Evolutionary conservation across 208 protist species (phyloP).

Genomic region (Trypanosomatidae sp.): DNA sequence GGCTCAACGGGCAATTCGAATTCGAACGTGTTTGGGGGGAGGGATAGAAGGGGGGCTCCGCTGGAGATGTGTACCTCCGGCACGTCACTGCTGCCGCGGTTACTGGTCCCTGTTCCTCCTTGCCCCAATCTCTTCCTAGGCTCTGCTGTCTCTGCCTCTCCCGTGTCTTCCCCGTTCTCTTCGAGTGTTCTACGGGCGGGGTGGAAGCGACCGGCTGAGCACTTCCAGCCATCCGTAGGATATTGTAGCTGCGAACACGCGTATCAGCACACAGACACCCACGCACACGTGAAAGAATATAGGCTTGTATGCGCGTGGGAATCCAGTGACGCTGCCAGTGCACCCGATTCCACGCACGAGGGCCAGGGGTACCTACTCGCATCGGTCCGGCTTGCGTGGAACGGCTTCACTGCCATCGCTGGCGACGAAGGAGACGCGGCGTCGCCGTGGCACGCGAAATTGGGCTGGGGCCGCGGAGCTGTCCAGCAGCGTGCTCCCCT

Average conservation of each 20-base stretch:
- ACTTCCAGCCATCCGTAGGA: neutral
- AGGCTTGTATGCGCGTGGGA: neutral
- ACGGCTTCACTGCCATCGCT: conserved; percentile 11
- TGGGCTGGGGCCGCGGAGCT: conserved; percentile 30
- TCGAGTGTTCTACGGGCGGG: neutral
- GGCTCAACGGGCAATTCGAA: neutral
- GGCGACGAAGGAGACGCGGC: conserved; percentile 41
- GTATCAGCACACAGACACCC: neutral
- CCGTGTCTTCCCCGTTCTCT: neutral
- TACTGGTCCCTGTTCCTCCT: neutral
- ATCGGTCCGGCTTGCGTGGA: neutral
- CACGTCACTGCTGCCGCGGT: neutral
- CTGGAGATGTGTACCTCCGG: neutral
- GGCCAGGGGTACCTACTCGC: neutral
- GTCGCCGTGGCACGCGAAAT: conserved; percentile 45
- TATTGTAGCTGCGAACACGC: neutral
- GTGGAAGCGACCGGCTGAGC: neutral
- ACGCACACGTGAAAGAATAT: neutral
- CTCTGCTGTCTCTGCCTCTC: neutral
- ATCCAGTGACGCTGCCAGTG: neutral
- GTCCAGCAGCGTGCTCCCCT: conserved; percentile 37
- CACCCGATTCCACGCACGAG: neutral
- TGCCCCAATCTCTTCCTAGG: neutral
- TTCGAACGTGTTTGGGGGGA: neutral
- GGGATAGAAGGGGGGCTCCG: neutral